Conservation (phyloP, 768 basidiomycete genomes). For the Termitomyces eurrhizus region DNA sequence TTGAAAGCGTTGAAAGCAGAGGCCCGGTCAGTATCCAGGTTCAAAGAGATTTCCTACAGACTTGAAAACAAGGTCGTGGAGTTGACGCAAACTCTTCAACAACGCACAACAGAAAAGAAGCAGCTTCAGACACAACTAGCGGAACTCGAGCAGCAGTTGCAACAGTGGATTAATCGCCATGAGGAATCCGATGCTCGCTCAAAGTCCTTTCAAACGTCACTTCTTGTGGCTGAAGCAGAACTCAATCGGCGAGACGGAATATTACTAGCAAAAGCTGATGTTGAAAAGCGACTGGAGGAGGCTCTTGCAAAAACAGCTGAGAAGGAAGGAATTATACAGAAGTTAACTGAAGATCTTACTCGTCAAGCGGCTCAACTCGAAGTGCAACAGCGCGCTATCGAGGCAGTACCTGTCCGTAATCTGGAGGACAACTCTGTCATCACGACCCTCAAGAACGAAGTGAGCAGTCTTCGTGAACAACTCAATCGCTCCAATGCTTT, state of each 20-base stretch:
- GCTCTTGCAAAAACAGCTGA: conserved; percentile 67
- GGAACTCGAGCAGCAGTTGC: conserved; percentile 81
- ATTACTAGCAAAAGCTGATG: conserved; percentile 67
- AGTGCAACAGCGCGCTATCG: conserved; percentile 66
- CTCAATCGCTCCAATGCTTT: conserved; percentile 94
- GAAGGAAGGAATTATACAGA: conserved; percentile 81
- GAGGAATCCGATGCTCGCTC: conserved; percentile 79
- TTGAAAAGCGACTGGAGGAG: conserved; percentile 81
- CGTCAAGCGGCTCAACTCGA: conserved; percentile 76
- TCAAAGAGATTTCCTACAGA: conserved; percentile 97
- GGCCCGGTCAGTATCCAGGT: conserved; percentile 95
- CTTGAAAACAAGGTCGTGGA: conserved; percentile 99
- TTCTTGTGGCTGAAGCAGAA: conserved; percentile 71
- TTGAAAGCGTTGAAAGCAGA: conserved; percentile 82
- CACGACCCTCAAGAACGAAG: conserved; percentile 85
- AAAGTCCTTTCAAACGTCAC: conserved; percentile 66
- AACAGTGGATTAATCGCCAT: conserved; percentile 80
- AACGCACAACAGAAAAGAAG: conserved; percentile 88
- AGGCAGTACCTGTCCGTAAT: conserved; percentile 57
- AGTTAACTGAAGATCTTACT: conserved; percentile 73
- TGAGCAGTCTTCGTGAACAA: conserved; percentile 90
- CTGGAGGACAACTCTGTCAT: conserved; percentile 87
- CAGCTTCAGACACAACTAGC: conserved; percentile 71
- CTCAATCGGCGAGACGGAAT: conserved; percentile 70
- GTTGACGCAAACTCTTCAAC: conserved; percentile 91